A percentile compares a stretch with the other conserved stretches of the same genome.
phyloP scores from a whole-genome alignment of 495 filamentous ascomycete genomes.

The Neurospora terricola region DNA sequence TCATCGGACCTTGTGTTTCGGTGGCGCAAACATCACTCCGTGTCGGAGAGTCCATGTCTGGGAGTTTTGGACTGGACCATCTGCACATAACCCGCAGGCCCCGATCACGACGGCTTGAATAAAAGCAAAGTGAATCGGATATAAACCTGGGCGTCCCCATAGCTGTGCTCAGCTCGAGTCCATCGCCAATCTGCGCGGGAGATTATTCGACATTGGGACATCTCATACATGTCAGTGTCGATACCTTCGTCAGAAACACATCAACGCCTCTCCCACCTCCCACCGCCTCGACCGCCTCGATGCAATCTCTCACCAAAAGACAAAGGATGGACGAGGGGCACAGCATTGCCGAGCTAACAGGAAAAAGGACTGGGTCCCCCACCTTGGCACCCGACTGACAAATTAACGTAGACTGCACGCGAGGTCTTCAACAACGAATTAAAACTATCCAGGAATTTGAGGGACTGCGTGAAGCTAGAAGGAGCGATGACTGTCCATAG shows the following conservation, averaged over 20 bases:
- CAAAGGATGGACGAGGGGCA: neutral
- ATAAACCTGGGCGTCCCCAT: neutral
- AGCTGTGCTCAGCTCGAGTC: neutral
- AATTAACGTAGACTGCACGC: too few relatives aligned
- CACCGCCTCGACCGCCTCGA: neutral
- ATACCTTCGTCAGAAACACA: neutral
- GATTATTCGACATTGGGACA: neutral
- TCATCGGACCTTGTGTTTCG: too few relatives aligned
- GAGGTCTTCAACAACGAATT: too few relatives aligned
- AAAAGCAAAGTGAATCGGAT: neutral
- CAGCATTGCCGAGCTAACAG: neutral
- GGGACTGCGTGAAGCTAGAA: too few relatives aligned
- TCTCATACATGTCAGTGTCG: neutral
- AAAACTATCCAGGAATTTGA: too few relatives aligned
- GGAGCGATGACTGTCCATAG: too few relatives aligned
- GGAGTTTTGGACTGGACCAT: neutral
- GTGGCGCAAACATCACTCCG: neutral
- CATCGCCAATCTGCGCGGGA: neutral
- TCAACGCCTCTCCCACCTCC: neutral
- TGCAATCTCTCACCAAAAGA: neutral
- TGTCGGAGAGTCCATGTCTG: neutral
- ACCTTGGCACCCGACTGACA: neutral
- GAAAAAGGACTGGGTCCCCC: neutral
- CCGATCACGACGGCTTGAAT: neutral
- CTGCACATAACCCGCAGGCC: neutral